Conservation (phyloP, 768 basidiomycete genomes). For the Hericium coralloides region DNA sequence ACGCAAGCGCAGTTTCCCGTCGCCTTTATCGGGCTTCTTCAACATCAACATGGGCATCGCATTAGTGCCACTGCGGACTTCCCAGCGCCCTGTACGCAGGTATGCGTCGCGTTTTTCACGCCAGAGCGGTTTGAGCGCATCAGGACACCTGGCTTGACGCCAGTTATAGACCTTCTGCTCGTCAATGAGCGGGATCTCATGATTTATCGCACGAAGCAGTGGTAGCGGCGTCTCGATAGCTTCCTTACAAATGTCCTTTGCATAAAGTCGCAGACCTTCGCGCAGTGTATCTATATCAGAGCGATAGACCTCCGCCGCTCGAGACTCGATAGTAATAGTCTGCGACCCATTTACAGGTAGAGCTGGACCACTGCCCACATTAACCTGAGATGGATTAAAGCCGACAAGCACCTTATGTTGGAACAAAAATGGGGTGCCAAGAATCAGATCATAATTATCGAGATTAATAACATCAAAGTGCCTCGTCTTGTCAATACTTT, state of each 20-base stretch:
- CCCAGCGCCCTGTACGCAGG: conserved; percentile 23
- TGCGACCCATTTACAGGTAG: background rate
- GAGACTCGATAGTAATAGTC: background rate
- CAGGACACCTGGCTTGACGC: conserved; percentile 28
- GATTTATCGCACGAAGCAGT: conserved; percentile 25
- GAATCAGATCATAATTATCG: background rate
- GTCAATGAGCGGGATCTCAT: conserved; percentile 27
- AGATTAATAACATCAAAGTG: background rate
- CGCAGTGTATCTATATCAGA: background rate
- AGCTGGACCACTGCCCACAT: background rate
- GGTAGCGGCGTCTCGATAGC: conserved; percentile 16
- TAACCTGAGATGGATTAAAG: background rate
- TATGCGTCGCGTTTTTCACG: conserved; percentile 22
- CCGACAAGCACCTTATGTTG: background rate
- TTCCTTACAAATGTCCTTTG: conserved; percentile 9
- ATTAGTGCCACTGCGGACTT: conserved; percentile 18
- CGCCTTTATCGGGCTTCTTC: conserved; percentile 18
- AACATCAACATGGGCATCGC: conserved; percentile 26
- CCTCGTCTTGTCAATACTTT: conserved; percentile 14
- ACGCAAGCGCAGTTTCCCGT: conserved; percentile 13
- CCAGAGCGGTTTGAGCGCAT: conserved; percentile 20
- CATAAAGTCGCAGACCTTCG: conserved; percentile 13
- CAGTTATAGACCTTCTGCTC: conserved; percentile 24
- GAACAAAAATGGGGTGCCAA: background rate
- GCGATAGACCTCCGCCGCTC: background rate